These are phyloP conservation scores for Thielaviopsis euricoi DNA, from an alignment of 2,329 filamentous ascomycete species.

Conservation along the genomic window DNA sequence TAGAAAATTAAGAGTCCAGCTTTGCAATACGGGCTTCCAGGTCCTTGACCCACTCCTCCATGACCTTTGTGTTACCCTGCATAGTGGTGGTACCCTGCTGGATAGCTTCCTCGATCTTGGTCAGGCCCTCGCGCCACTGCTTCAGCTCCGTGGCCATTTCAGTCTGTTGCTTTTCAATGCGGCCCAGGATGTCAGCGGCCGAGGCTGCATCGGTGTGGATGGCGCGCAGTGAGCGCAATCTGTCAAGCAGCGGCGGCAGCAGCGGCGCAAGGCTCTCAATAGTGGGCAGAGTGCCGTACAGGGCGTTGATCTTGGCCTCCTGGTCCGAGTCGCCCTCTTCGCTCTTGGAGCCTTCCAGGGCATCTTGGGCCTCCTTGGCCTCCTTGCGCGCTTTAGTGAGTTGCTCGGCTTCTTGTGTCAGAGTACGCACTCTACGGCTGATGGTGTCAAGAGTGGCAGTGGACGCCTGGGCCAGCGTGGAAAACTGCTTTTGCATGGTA, in stretches of 20 bases:
- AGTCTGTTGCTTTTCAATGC: conserved; percentile 61
- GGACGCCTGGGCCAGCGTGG: conserved; percentile 55
- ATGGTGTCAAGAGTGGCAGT: conserved; percentile 58
- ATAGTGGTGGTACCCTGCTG: conserved; percentile 52
- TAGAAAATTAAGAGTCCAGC: conserved; percentile 12
- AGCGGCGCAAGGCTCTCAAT: conserved; percentile 77
- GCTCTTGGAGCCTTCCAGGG: conserved; percentile 21
- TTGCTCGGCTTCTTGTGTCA: conserved; percentile 56
- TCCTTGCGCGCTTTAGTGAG: conserved; percentile 48
- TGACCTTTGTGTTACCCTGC: conserved; percentile 64
- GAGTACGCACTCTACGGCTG: conserved; percentile 49
- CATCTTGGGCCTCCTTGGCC: conserved; percentile 45
- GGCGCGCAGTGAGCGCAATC: conserved; percentile 64
- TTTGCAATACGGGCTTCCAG: conserved; percentile 61
- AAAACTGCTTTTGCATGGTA: conserved; percentile 64
- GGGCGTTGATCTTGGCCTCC: conserved; percentile 71
- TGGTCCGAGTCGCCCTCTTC: conserved; percentile 45
- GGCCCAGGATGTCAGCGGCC: conserved; percentile 60
- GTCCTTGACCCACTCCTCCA: conserved; percentile 78
- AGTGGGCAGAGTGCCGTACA: conserved; percentile 76
- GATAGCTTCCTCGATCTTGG: conserved; percentile 62
- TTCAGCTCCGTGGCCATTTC: conserved; percentile 73
- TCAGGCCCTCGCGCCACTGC: conserved; percentile 69
- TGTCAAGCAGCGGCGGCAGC: conserved; percentile 69
- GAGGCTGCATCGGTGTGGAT: conserved; percentile 78